phyloP scores from a whole-genome alignment of 108 stramenopile species.

The Asterionellopsis glacialis region DNA sequence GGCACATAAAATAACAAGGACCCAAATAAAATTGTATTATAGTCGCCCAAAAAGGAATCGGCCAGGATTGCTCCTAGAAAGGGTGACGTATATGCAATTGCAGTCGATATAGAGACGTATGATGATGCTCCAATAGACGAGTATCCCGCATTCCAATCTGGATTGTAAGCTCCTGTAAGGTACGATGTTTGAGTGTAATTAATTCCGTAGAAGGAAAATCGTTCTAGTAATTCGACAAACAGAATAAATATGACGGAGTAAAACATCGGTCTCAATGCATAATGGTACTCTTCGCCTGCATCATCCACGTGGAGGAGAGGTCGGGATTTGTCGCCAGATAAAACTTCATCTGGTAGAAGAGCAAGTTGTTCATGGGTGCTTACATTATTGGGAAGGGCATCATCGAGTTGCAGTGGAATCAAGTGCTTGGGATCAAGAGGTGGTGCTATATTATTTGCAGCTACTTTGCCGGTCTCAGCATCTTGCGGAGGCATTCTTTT shows the following conservation, averaged over 20 bases:
- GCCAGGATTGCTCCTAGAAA: conserved; percentile 78
- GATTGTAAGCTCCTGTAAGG: conserved; percentile 77
- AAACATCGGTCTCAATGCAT: conserved; percentile 58
- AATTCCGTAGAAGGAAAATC: conserved; percentile 80
- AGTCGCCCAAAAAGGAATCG: conserved; percentile 75
- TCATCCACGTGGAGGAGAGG: conserved; percentile 64
- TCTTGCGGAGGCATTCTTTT: no score
- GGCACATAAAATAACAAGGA: conserved; percentile 65
- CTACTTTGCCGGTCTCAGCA: no score
- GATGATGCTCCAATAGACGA: conserved; percentile 55
- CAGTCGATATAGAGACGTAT: conserved; percentile 70
- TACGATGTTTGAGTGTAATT: conserved; percentile 81
- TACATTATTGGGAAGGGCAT: conserved; percentile 29
- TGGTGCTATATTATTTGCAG: no score
- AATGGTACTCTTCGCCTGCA: conserved; percentile 36
- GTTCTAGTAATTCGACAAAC: conserved; percentile 75
- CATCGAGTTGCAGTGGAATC: not conserved
- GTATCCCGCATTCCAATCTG: conserved; percentile 72
- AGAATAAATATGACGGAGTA: conserved; percentile 72
- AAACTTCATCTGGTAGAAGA: conserved; percentile 30
- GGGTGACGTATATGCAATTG: conserved; percentile 81
- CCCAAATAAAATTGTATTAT: conserved; percentile 60
- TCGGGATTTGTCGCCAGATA: conserved; percentile 34
- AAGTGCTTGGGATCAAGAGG: no score
- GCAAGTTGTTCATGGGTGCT: conserved; percentile 29